phyloP scores from a whole-genome alignment of 169 alveolate species.

The Neospora caninum region DNA sequence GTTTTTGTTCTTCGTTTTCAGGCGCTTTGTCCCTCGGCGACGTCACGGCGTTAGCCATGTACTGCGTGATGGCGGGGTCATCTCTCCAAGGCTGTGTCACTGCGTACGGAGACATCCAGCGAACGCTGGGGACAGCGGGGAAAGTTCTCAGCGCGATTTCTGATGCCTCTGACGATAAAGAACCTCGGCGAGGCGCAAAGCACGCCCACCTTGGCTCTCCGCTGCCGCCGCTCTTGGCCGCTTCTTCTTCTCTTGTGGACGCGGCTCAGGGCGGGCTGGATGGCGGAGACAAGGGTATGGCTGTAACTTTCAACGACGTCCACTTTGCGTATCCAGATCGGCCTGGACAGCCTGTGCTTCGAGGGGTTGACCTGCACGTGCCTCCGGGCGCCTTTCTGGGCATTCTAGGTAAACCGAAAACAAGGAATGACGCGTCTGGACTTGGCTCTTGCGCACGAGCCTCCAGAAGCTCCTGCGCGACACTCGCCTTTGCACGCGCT shows the following conservation, averaged over 20 bases:
- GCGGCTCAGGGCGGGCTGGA: background rate
- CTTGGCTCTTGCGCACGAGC: background rate
- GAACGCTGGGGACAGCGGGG: conserved; percentile 37
- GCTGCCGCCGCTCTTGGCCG: background rate
- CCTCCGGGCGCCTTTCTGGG: conserved; percentile 50
- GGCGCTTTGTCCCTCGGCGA: conserved; percentile 49
- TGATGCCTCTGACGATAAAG: background rate
- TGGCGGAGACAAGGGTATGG: background rate
- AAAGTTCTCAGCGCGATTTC: conserved; percentile 15
- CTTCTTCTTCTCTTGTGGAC: background rate
- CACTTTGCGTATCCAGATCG: conserved; percentile 50
- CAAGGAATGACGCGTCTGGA: background rate
- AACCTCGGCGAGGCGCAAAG: background rate
- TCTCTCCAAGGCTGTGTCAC: conserved; percentile 60
- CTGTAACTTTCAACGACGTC: conserved; percentile 27
- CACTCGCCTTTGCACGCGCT: too few species aligned
- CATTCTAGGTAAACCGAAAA: conserved; percentile 2
- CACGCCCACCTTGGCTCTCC: background rate
- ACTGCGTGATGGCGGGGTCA: conserved; percentile 55
- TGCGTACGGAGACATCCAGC: conserved; percentile 50
- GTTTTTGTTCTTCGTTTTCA: background rate
- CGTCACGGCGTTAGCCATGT: conserved; percentile 45
- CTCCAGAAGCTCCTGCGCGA: too few species aligned
- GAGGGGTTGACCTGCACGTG: conserved; percentile 38
- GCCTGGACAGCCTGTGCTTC: conserved; percentile 17